phyloP scores from a whole-genome alignment of 805 yeast species.

The Brettanomyces bruxellensis region DNA sequence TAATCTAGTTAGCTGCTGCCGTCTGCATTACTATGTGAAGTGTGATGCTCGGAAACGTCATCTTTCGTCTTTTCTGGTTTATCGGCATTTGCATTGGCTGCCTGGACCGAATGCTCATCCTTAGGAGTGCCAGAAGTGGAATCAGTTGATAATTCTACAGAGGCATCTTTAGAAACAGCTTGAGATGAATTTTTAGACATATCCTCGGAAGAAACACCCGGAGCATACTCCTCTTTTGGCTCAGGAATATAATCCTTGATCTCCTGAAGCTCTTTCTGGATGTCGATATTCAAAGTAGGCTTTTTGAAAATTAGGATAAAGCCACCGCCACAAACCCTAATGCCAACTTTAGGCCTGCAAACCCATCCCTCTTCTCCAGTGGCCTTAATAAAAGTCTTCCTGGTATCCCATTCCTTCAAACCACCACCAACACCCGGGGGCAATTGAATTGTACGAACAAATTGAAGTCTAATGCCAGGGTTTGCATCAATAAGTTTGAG shows the following conservation, averaged over 20 bases:
- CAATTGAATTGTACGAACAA: slow-evolving; percentile 32
- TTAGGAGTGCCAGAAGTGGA: neutral
- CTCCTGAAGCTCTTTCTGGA: slow-evolving; percentile 2
- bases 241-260: slow-evolving; percentile 1
- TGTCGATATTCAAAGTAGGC: slow-evolving; percentile 5
- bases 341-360: slow-evolving; percentile 43
- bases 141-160: neutral
- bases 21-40: too few species aligned
- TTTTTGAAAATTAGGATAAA: slow-evolving; percentile 37
- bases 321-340: slow-evolving; percentile 41
- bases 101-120: neutral
- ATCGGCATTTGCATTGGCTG: neutral
- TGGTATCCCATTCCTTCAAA: slow-evolving; percentile 41
- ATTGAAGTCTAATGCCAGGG: slow-evolving; percentile 25
- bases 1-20: too few species aligned
- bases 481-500: slow-evolving; percentile 23
- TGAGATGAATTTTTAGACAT: neutral
- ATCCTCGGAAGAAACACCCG: neutral
- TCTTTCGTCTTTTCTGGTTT: too few species aligned
- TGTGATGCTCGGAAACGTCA: too few species aligned
- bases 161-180: neutral
- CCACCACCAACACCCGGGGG: slow-evolving; percentile 44
- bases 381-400: slow-evolving; percentile 30
- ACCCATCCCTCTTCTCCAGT: slow-evolving; percentile 33
- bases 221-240: neutral